Evolutionary conservation across 1,284 basidiomycete genomes (phyloP), one percentile per base, ranked within the genome.

Genomic region (Austroboletus niveus): DNA sequence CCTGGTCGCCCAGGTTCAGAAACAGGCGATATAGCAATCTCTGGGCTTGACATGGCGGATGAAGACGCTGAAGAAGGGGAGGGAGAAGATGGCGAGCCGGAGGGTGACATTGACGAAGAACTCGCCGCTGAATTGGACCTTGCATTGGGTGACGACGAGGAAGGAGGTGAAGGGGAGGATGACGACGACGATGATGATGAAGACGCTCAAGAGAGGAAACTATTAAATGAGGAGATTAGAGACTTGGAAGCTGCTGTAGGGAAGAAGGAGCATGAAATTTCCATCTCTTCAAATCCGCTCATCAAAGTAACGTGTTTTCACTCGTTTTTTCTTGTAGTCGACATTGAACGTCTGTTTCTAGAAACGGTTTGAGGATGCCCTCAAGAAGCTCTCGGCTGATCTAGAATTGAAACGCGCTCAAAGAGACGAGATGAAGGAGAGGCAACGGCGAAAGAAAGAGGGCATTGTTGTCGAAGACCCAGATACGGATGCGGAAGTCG

Each of bases 281-380:
- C 88, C n/a, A 88, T 85, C 56, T 91, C 92, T 38, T 84, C 84
- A 11, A 98, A 97, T 67, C 88, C 90, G 22, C 82, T 97, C 53
- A 93, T 97, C 69, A 87, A 85, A 75, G 89, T 89, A 63, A 54
- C 61, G 55, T 58, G 29, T n/a, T 27, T 48, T 17, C 34, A 15
- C 24, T 55, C 51, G 17, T 40, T 30, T 4, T 38, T 15, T 41
- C 29, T 8, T 27, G 42, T 14, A 41, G 17, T 22, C 27, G 41
- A 55, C 27, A 53, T n/a, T 55, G 30, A 55, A 7, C 48, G 20
- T 7, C 47, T 47, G 20, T 51, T 27, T 59, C 10, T 39, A 94
- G 88, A 90, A 90, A 81, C 92, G 94, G 34, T 96, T 96, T 72
- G 92, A 96, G 69, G 94, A 96, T 66, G 89, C 91, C 5, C 74